phyloP scores from a whole-genome alignment of 148 eudicot species.

The Linanthus parryae region DNA sequence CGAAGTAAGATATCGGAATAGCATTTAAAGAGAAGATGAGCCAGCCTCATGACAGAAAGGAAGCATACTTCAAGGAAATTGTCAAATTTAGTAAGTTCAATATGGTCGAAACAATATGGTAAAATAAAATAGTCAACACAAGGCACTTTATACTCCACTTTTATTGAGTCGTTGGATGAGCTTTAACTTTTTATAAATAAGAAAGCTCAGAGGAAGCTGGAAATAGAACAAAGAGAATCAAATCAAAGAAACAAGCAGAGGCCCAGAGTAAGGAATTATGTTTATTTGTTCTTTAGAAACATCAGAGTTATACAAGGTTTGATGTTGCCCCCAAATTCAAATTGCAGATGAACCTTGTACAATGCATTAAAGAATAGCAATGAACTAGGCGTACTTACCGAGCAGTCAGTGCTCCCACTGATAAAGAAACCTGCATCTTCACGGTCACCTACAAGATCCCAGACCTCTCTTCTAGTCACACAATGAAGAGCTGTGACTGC shows the following conservation, averaged over 20 bases:
- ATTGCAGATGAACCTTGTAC: not conserved
- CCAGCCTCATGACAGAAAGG: too few relatives aligned
- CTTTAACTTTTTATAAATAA: not conserved
- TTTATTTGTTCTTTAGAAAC: not conserved
- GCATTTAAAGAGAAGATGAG: too few relatives aligned
- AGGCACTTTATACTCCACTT: not conserved
- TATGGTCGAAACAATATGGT: too few relatives aligned
- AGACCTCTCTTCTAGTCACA: constrained; percentile 96
- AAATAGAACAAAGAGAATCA: not conserved
- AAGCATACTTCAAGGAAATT: too few relatives aligned
- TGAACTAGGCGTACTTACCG: constrained; percentile 33
- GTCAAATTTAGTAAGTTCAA: too few relatives aligned
- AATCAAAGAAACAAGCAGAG: not conserved
- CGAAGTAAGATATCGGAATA: constrained; percentile 3
- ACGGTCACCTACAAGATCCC: constrained; percentile 99
- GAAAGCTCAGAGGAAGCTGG: not conserved
- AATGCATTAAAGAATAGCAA: not conserved
- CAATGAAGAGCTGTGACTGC: constrained; percentile 93
- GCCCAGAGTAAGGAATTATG: not conserved
- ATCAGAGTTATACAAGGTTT: not conserved
- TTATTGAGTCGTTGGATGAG: not conserved
- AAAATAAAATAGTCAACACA: not conserved
- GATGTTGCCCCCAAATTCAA: not conserved
- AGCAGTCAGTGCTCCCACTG: constrained; percentile 98
- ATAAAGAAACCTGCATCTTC: constrained; percentile 99